These are phyloP conservation scores for Grigorovia transvaalensis DNA, from an alignment of 805 yeast species.

Conservation along the genomic window DNA sequence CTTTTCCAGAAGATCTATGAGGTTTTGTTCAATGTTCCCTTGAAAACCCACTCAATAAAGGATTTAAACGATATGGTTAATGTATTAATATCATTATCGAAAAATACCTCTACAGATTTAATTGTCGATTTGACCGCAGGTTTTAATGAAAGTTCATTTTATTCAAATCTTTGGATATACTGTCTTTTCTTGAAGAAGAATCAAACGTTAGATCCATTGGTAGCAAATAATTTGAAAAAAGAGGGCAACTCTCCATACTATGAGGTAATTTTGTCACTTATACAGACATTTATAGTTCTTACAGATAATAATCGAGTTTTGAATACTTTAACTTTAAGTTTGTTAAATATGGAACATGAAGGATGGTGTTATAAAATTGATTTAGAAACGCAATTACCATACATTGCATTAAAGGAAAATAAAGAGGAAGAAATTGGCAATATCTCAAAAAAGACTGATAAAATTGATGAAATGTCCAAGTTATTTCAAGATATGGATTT, in stretches of 20 bases:
- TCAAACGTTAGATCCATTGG: slow-evolving; percentile 14
- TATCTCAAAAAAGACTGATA: neutral
- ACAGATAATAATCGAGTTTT: slow-evolving; percentile 22
- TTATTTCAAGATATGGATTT: slow-evolving; percentile 37
- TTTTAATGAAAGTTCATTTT: slow-evolving; percentile 15
- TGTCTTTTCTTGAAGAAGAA: slow-evolving; percentile 28
- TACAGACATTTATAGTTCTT: slow-evolving; percentile 26
- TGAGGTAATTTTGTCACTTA: slow-evolving; percentile 24
- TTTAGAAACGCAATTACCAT: slow-evolving; percentile 30
- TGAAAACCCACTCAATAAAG: slow-evolving; percentile 34
- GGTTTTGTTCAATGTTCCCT: slow-evolving; percentile 25
- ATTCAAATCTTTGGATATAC: slow-evolving; percentile 30
- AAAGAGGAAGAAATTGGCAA: neutral
- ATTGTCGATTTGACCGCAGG: slow-evolving; percentile 22
- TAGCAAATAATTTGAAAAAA: slow-evolving; percentile 2
- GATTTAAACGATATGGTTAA: slow-evolving; percentile 53
- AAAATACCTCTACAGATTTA: slow-evolving; percentile 32
- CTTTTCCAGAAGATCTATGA: slow-evolving; percentile 42
- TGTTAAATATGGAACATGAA: slow-evolving; percentile 28
- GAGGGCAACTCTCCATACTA: slow-evolving; percentile 16
- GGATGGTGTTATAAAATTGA: slow-evolving; percentile 29
- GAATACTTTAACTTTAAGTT: slow-evolving; percentile 21
- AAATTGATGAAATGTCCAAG: slow-evolving; percentile 10
- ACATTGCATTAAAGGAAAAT: slow-evolving; percentile 13
- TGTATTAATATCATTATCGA: slow-evolving; percentile 53